Evolutionary conservation across 179 eudicot genomes (phyloP).

Genomic region (Nepenthes alata): DNA sequence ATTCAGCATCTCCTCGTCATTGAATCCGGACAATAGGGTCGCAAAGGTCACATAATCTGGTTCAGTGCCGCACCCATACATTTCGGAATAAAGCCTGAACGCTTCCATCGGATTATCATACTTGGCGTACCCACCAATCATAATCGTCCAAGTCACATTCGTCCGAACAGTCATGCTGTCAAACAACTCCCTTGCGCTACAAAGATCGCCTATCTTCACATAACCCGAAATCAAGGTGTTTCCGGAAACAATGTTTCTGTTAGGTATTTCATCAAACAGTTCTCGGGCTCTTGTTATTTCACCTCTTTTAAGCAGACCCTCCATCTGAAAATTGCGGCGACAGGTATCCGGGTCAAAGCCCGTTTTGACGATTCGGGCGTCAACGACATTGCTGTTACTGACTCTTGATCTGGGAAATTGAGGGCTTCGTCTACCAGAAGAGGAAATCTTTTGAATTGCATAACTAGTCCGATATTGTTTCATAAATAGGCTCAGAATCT

Average conservation of each 20-base stretch:
- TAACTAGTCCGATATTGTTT: constrained; percentile 14
- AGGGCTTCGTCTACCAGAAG: constrained; percentile 9
- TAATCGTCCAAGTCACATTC: constrained; percentile 63
- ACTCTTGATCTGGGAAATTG: neutral
- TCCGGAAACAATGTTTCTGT: constrained; percentile 32
- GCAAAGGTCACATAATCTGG: constrained; percentile 67
- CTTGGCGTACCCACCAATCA: constrained; percentile 65
- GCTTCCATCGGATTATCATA: constrained; percentile 31
- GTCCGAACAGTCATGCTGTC: constrained; percentile 31
- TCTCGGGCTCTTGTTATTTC: constrained; percentile 31
- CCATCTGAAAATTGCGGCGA: constrained; percentile 42
- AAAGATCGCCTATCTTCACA: constrained; percentile 44
- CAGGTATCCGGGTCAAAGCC: constrained; percentile 53
- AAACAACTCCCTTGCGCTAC: constrained; percentile 47
- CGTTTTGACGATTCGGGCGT: constrained; percentile 61
- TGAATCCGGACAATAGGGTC: constrained; percentile 53
- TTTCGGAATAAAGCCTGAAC: constrained; percentile 38
- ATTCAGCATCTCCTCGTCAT: constrained; percentile 15
- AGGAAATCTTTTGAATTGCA: constrained; percentile 20
- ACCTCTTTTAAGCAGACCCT: constrained; percentile 23
- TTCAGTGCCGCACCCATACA: constrained; percentile 38
- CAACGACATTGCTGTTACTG: constrained; percentile 17
- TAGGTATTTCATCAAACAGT: constrained; percentile 69
- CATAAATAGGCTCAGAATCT: neutral
- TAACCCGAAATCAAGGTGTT: constrained; percentile 55